Percentiles rank a stretch among this genome's conserved stretches.
Evolutionary conservation across 2,329 filamentous ascomycete species (phyloP).

Genomic region (Bipolaris gigantea): DNA sequence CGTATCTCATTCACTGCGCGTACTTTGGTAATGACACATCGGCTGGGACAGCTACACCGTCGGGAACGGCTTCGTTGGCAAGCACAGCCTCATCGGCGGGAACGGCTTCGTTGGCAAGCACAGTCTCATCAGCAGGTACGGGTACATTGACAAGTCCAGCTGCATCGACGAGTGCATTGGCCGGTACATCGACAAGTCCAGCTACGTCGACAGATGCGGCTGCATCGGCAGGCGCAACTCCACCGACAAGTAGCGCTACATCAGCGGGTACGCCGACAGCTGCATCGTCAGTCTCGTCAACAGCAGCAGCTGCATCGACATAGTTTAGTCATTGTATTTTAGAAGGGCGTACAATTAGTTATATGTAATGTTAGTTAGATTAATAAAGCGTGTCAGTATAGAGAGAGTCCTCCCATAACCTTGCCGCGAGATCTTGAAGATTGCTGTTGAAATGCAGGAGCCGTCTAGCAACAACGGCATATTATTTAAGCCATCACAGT

Average conservation of each 20-base stretch:
- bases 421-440: no score
- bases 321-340: background rate
- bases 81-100: background rate
- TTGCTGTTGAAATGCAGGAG: no score
- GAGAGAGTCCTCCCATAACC: background rate
- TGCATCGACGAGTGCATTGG: no score
- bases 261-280: background rate
- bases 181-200: no score
- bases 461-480: no score
- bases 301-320: background rate
- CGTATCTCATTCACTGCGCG: conserved; percentile 8
- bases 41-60: background rate
- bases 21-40: conserved; percentile 2
- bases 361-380: background rate
- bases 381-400: background rate
- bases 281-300: background rate
- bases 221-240: background rate
- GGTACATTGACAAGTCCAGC: background rate
- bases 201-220: background rate
- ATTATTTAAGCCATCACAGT: no score
- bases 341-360: background rate
- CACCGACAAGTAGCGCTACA: background rate
- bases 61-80: background rate
- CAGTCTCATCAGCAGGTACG: background rate
- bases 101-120: background rate